Evolutionary conservation across 1,284 basidiomycete species (phyloP).

Genomic region (Pulchroboletus neoregius): DNA sequence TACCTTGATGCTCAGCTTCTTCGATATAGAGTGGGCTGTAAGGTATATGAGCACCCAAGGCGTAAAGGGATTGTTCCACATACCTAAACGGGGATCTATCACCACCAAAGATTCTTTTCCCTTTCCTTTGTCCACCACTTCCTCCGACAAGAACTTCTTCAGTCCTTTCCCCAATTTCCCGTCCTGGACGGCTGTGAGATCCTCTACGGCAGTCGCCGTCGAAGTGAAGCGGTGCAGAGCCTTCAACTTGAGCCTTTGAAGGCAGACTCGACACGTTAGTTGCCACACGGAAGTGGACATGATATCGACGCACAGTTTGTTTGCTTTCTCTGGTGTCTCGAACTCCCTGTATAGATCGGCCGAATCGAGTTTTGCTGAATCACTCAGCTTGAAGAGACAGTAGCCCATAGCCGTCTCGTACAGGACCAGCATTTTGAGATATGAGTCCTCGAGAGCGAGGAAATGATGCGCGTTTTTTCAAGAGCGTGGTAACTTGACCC

Average conservation of each 20-base stretch:
- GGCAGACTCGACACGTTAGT: slow-evolving; percentile 1
- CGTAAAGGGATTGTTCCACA: slow-evolving; percentile 28
- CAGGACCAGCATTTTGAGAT: slow-evolving; percentile 68
- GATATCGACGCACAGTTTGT: slow-evolving; percentile 71
- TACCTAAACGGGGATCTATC: slow-evolving; percentile 88
- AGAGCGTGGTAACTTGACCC: slow-evolving; percentile 30
- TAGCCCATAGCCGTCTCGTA: slow-evolving; percentile 90
- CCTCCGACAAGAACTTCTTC: slow-evolving; percentile 90
- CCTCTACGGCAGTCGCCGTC: slow-evolving; percentile 98
- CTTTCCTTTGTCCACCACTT: slow-evolving; percentile 85
- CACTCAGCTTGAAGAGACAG: slow-evolving; percentile 95
- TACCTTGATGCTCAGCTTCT: slow-evolving; percentile 93
- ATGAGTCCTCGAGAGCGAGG: background rate
- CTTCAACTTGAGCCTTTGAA: slow-evolving; percentile 81
- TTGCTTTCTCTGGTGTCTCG: slow-evolving; percentile 86
- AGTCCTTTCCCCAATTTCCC: slow-evolving; percentile 91
- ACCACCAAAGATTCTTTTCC: slow-evolving; percentile 87
- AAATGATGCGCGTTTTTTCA: slow-evolving; percentile 25
- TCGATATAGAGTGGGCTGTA: slow-evolving; percentile 80
- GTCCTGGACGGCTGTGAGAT: slow-evolving; percentile 88
- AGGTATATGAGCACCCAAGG: slow-evolving; percentile 7
- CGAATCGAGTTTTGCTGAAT: slow-evolving; percentile 84
- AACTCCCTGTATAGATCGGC: slow-evolving; percentile 91
- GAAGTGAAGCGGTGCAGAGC: slow-evolving; percentile 96
- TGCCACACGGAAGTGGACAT: slow-evolving; percentile 3